Evolutionary conservation across 1,284 basidiomycete species (phyloP), one percentile per base, ranked within the genome.

Genomic region (Irpex sp.): DNA sequence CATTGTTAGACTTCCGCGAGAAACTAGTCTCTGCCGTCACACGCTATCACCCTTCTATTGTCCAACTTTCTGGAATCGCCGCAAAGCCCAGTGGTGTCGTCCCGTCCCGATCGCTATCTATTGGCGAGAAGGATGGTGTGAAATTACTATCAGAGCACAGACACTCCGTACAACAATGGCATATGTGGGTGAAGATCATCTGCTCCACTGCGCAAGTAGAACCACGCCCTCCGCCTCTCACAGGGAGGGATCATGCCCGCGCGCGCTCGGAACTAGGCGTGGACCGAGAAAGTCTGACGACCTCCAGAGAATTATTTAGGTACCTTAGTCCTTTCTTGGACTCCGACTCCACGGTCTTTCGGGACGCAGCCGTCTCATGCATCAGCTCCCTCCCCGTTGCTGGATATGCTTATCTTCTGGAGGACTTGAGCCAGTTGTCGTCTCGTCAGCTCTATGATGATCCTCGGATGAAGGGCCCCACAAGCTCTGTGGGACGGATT

Each of bases 301-400:
- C 92, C 0, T 91, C 92, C 1, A 85, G 93, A 15, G 91, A 89
- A 34, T 77, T 97, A 15, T 96, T 98, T 75, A 85, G 91, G 65
- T 93, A 93, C 70, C 81, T 97, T 58, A 91, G 93, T 2, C 92
- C 92, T 4, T 93, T 96, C 72, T 81, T 98, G 60, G 91, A 93
- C 62, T 93, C 92, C 15, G 95, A 97, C 68, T 89, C 93, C 71
- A 85, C 85, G 5, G 79, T 85, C 1, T 96, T 96, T 75, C 85
- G 94, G 60, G 93, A 96, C 71, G 88, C 91, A 0, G 93, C 93
- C 15, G 93, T 96, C 4, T 80, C 92, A 52, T 94, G 94, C 61
- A 89, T 97, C 69, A 95, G 95, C 68, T 89, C 91, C 36, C 92
- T 97, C 70, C 92, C 93, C 13, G 81, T 85, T 9, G 83, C 81